Evolutionary conservation across 345 rosid species (phyloP).

Genomic region (rapeseed (Brassica napus)): DNA sequence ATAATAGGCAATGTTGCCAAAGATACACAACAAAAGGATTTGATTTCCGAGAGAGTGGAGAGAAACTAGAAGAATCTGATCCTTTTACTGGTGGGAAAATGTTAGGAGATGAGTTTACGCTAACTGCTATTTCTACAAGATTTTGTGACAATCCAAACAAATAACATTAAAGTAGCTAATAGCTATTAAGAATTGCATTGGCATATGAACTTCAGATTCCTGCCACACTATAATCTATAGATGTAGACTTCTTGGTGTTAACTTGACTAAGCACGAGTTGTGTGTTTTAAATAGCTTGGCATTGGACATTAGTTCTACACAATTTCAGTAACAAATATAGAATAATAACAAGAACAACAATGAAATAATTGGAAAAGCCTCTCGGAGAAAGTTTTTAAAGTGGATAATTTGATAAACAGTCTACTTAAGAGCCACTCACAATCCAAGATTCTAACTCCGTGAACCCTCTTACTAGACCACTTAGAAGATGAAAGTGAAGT

Average conservation of each 20-base stretch:
- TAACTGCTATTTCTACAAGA: background rate
- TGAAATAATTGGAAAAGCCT: background rate
- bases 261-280: slow-evolving; percentile 3
- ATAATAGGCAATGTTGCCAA: background rate
- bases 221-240: background rate
- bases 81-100: background rate
- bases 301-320: background rate
- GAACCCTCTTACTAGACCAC: slow-evolving; percentile 7
- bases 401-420: slow-evolving; percentile 6
- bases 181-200: background rate
- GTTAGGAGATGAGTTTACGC: background rate
- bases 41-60: slow-evolving; percentile 9
- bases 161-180: background rate
- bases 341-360: slow-evolving; percentile 16
- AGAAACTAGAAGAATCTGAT: slow-evolving; percentile 13
- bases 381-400: background rate
- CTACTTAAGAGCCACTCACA: background rate
- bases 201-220: slow-evolving; percentile 1
- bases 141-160: background rate
- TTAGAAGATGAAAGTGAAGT: background rate
- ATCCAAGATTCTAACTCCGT: slow-evolving; percentile 1
- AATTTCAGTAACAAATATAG: background rate
- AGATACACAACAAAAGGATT: background rate
- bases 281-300: background rate
- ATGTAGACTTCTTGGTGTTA: background rate